Evolutionary conservation across 2,329 filamentous ascomycete genomes (phyloP).

Genomic region (Aspergillus candidus): DNA sequence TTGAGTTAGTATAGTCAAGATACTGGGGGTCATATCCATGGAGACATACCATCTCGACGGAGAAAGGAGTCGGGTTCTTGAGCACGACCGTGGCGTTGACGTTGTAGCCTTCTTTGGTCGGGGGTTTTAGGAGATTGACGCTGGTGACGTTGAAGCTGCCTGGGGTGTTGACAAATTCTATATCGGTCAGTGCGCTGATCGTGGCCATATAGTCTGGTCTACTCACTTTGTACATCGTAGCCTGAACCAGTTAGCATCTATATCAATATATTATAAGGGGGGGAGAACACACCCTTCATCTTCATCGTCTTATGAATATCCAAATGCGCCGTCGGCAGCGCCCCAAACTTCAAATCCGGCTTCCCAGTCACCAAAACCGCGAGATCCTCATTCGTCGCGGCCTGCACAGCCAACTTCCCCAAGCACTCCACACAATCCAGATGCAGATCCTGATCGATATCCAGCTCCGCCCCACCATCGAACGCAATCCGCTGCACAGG

Average conservation of each 20-base stretch:
- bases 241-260: constrained; percentile 6
- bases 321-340: constrained; percentile 19
- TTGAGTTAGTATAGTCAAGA: neutral
- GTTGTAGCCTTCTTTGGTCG: constrained; percentile 17
- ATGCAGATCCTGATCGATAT: constrained; percentile 21
- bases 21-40: neutral
- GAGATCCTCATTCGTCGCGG: constrained; percentile 14
- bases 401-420: constrained; percentile 13
- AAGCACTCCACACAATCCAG: constrained; percentile 21
- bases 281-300: constrained; percentile 13
- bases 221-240: constrained; percentile 19
- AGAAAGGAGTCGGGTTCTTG: constrained; percentile 16
- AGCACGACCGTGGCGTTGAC: constrained; percentile 22
- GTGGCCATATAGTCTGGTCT: neutral
- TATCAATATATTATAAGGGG: neutral
- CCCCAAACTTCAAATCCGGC: constrained; percentile 15
- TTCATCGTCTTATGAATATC: constrained; percentile 19
- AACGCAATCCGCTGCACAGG: constrained; percentile 16
- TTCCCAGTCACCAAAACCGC: constrained; percentile 15
- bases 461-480: constrained; percentile 7
- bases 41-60: constrained; percentile 17
- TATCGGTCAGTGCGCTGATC: neutral
- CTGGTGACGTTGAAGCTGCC: constrained; percentile 20
- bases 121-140: constrained; percentile 12
- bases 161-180: constrained; percentile 18